Conservation (phyloP, 345 rosid species). For the Acer yangbiense region DNA sequence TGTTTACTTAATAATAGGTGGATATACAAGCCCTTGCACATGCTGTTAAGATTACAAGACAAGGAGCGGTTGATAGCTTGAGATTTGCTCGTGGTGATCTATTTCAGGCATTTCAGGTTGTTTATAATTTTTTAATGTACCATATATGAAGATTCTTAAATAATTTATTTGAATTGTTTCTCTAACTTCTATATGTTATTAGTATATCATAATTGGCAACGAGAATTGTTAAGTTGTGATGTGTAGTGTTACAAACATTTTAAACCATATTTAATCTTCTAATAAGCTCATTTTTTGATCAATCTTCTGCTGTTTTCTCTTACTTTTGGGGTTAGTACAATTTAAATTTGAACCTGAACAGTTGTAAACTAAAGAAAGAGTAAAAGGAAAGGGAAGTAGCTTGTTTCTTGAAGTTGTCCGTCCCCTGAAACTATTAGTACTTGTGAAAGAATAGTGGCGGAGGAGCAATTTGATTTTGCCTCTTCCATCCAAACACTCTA, state of each 20-base stretch:
- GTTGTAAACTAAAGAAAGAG: background rate
- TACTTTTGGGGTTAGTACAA: background rate
- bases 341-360: background rate
- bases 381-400: background rate
- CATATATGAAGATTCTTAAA: background rate
- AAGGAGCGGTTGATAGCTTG: conserved; percentile 96
- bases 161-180: background rate
- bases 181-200: conserved; percentile 2
- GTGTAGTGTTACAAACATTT: background rate
- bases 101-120: conserved; percentile 90
- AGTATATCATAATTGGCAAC: background rate
- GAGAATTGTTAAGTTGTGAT: background rate
- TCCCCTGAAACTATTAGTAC: background rate
- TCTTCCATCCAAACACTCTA: background rate
- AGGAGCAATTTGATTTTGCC: background rate
- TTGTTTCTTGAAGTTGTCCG: background rate
- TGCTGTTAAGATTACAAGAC: conserved; percentile 93
- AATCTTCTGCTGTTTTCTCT: background rate
- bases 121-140: conserved; percentile 5
- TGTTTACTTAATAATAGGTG: conserved; percentile 47
- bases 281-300: background rate
- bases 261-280: background rate
- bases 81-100: conserved; percentile 92
- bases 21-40: conserved; percentile 98
- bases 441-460: background rate